Evolutionary conservation across 2,329 filamentous ascomycete species (phyloP).

Genomic region (Metarhizium robertsii): DNA sequence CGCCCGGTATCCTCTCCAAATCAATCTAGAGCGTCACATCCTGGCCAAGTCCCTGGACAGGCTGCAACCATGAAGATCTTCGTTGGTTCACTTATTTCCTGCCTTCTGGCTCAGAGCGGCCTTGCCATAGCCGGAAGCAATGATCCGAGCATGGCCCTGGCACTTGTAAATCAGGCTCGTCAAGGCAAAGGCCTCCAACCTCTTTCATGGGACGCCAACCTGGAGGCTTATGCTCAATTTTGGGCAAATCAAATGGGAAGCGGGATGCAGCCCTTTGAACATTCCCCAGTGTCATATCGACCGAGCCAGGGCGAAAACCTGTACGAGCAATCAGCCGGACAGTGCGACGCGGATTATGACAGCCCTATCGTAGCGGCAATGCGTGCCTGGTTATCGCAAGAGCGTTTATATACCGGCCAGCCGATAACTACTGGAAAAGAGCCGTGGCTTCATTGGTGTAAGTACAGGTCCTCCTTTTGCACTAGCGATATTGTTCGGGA

Average conservation of each 20-base stretch:
- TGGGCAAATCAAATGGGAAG: constrained; percentile 25
- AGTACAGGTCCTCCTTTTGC: constrained; percentile 4
- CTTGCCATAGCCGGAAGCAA: constrained; percentile 10
- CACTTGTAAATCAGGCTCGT: constrained; percentile 23
- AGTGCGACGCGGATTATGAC: constrained; percentile 20
- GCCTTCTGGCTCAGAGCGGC: constrained; percentile 6
- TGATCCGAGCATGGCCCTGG: constrained; percentile 16
- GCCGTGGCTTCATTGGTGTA: constrained; percentile 28
- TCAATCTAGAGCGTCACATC: not conserved
- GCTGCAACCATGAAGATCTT: constrained; percentile 5
- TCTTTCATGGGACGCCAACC: constrained; percentile 19
- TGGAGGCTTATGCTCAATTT: constrained; percentile 22
- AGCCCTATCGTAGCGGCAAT: constrained; percentile 20
- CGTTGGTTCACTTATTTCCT: not conserved
- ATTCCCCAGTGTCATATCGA: constrained; percentile 20
- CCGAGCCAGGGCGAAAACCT: constrained; percentile 26
- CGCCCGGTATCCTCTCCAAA: too few relatives aligned
- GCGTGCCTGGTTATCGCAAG: constrained; percentile 22
- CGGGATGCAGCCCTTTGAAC: constrained; percentile 19
- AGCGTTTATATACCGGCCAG: constrained; percentile 18
- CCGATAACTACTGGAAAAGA: constrained; percentile 22
- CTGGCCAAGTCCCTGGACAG: not conserved
- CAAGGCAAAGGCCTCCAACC: constrained; percentile 16
- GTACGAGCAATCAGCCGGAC: constrained; percentile 19
- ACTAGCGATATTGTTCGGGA: not conserved